Evolutionary conservation across 495 filamentous ascomycete species (phyloP), one percentile per base, ranked within the genome.

Genomic region (Neurospora intermedia): DNA sequence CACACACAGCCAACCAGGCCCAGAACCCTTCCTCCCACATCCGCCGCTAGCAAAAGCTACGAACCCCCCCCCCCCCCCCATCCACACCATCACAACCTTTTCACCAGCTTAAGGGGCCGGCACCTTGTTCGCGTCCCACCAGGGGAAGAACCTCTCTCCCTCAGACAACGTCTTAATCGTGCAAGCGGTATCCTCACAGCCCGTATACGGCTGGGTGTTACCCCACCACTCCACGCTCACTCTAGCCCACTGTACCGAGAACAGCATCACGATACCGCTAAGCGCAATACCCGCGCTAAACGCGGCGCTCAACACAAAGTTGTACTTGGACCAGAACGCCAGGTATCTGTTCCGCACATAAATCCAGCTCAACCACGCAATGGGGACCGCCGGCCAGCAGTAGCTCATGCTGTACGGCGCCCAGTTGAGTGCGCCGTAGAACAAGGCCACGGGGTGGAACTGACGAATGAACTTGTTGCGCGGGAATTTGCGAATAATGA

Each of bases 261-360:
- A 84, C 78, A 85, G 82, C 35, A 82, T 83, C 72, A 85, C 75
- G 54, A 84, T 80, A 43, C 75, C 82, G 9, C 78, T 76, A 39
- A 85, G 75, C 18, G 83, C 83, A 43, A 85, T 79, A 45, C 79
- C 83, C 73, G 76, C 77, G 13, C 76, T 79, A 13, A 81, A 81
- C 18, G 80, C 78, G 0, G 83, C 82, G 0, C 81, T 83, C 20
- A 80, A 75, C 18, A 83, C 79, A 46, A 81, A 85, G 77, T 84
- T 83, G 75, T 84, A 85, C 81, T 84, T 84, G 27, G 81, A 81
- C 83, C 83, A 83, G 66, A 84, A 74, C 11, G 72, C 80, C 45
- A 83, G 45, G 70, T 75, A 83, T 40, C 81, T 73, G 59, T 76
- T 76, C 69, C 80, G 81, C 13, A 84, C 41, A 40, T 75, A 82